phyloP scores from a whole-genome alignment of 306 rosid genomes.

The Casuarina glauca region DNA sequence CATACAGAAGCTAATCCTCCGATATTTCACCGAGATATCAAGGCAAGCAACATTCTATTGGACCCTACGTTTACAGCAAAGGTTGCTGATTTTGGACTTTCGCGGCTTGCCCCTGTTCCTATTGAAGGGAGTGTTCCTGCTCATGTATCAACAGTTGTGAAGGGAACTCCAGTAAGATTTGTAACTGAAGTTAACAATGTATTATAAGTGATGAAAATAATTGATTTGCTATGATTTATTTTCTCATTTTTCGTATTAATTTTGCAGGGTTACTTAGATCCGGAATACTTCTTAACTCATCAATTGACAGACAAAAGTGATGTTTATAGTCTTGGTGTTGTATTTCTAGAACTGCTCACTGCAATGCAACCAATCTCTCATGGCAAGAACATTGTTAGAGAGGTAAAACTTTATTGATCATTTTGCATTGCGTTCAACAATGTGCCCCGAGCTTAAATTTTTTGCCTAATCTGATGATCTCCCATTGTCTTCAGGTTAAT shows the following conservation, averaged over 20 bases:
- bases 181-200: not conserved
- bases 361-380: constrained; percentile 95
- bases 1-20: constrained; percentile 99
- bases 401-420: constrained; percentile 54
- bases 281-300: constrained; percentile 1
- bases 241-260: constrained; percentile 19
- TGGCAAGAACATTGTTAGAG: constrained; percentile 94
- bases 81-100: constrained; percentile 99
- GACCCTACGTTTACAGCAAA: constrained; percentile 67
- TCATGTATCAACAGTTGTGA: constrained; percentile 85
- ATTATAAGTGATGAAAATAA: not conserved
- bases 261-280: constrained; percentile 26
- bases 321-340: constrained; percentile 50
- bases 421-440: not conserved
- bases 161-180: constrained; percentile 85
- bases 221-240: not conserved
- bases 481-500: constrained; percentile 49
- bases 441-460: too few relatives aligned
- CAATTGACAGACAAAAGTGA: constrained; percentile 7
- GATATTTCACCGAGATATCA: constrained; percentile 90
- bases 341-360: constrained; percentile 79
- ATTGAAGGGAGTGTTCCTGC: constrained; percentile 59
- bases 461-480: not conserved
- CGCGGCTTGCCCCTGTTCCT: constrained; percentile 79
- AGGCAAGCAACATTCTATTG: constrained; percentile 91